Evolutionary conservation across 2,329 filamentous ascomycete genomes (phyloP).

Genomic region (Aspergillus sp.): DNA sequence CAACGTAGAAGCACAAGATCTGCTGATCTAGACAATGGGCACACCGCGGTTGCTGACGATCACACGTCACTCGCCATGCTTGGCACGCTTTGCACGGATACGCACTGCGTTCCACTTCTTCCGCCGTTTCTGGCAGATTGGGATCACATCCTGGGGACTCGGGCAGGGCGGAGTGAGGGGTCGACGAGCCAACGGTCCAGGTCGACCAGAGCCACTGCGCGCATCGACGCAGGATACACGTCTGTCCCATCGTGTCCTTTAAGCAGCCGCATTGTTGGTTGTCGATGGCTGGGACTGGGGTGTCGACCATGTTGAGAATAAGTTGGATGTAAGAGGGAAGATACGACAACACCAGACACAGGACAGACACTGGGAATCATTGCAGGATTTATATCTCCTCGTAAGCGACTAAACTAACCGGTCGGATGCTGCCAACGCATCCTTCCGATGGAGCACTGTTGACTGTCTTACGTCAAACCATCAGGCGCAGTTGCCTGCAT

Average conservation of each 20-base stretch:
- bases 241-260: conserved; percentile 1
- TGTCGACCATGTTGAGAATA: conserved; percentile 3
- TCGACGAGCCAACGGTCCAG: conserved; percentile 6
- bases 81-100: conserved; percentile 29
- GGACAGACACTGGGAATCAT: no score
- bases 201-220: conserved; percentile 19
- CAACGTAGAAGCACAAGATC: conserved; percentile 34
- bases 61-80: conserved; percentile 26
- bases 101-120: not conserved
- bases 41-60: conserved; percentile 29
- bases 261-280: conserved; percentile 2
- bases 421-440: no score
- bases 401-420: no score
- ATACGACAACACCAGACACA: no score
- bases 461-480: no score
- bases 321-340: no score
- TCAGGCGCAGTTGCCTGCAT: no score
- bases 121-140: no score
- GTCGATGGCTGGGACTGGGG: not conserved
- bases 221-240: conserved; percentile 11
- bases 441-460: no score
- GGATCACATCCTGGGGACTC: not conserved
- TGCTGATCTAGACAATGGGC: conserved; percentile 32
- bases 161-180: not conserved
- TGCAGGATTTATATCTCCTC: no score